Evolutionary conservation across 768 basidiomycete genomes (phyloP), one percentile per base, ranked within the genome.

Genomic region (Tephrocybe sp.): DNA sequence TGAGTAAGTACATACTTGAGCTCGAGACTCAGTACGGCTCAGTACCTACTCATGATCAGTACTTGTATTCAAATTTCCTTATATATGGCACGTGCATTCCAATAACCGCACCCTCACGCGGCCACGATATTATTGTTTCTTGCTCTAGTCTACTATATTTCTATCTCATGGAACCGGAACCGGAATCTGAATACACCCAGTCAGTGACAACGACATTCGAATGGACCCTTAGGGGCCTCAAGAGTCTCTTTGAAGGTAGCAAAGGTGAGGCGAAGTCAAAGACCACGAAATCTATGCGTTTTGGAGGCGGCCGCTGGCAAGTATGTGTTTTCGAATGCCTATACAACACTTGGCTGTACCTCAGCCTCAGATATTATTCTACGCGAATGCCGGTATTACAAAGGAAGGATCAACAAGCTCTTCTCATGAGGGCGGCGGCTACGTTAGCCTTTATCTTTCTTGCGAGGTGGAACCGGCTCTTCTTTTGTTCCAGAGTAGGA

Each of bases 241-340:
- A 83, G 64, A 71, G 72, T 38, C 65, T 92, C 24, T 93, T 92
- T 53, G 92, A 94, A 30, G 74, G 78, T 18, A 89, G 85, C 51
- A 85, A 84, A 59, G 87, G 89, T n/a, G 87, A 89, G 21, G 64
- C 75, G 16, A 91, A 90, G 64, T 88, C 86, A 2, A 88, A 87
- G 55, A 84, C 82, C 15, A 88, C 81, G 19, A 90, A 87, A 66
- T 90, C 87, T 3, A 72, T 77, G 44, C 79, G 77, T 61, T 92
- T 92, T 54, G 90, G 89, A 12, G 81, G 73, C n/a, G 88, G 85
- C 9, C 72, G 77, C 43, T 89, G 87, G 87, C 87, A 86, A 72
- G 86, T 86, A 55, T 39, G 71, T 56, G 30, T n/a, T 22, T 9
- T 31, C 16, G 3, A 16, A 16, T 34, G 15, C 9, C 9, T 21